Conservation (phyloP, 2,329 filamentous ascomycete genomes). For the Fusarium sp. region DNA sequence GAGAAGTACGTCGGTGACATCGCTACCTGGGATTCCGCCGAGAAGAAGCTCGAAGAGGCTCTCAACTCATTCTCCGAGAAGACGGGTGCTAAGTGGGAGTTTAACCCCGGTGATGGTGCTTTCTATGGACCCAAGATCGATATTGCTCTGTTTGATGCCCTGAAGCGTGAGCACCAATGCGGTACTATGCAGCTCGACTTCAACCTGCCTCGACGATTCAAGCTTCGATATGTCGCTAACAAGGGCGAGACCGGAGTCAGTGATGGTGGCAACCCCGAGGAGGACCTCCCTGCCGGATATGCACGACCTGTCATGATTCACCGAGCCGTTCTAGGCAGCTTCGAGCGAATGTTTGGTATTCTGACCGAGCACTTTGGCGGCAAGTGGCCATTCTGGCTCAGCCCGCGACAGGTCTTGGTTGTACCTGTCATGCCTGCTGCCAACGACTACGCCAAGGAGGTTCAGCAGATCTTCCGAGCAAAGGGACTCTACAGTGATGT, state of each 20-base stretch:
- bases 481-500: slow-evolving; percentile 75
- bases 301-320: slow-evolving; percentile 88
- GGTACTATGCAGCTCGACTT: slow-evolving; percentile 96
- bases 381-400: slow-evolving; percentile 92
- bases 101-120: slow-evolving; percentile 94
- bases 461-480: slow-evolving; percentile 74
- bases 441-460: slow-evolving; percentile 80
- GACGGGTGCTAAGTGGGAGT: slow-evolving; percentile 78
- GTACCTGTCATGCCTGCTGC: slow-evolving; percentile 77
- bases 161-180: slow-evolving; percentile 71
- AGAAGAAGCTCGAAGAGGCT: slow-evolving; percentile 81
- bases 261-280: slow-evolving; percentile 55
- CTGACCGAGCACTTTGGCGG: slow-evolving; percentile 86
- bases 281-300: slow-evolving; percentile 72
- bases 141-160: slow-evolving; percentile 89
- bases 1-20: slow-evolving; percentile 91
- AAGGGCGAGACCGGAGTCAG: slow-evolving; percentile 56
- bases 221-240: slow-evolving; percentile 61
- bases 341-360: slow-evolving; percentile 76
- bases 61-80: slow-evolving; percentile 77
- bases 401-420: slow-evolving; percentile 77
- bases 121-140: slow-evolving; percentile 99
- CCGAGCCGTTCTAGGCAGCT: slow-evolving; percentile 79
- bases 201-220: slow-evolving; percentile 67
- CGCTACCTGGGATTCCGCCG: slow-evolving; percentile 89